A percentile compares a stretch with the other conserved stretches of the same genome.
Conservation (phyloP, 148 eudicot genomes). For the Rhododendron molle region DNA sequence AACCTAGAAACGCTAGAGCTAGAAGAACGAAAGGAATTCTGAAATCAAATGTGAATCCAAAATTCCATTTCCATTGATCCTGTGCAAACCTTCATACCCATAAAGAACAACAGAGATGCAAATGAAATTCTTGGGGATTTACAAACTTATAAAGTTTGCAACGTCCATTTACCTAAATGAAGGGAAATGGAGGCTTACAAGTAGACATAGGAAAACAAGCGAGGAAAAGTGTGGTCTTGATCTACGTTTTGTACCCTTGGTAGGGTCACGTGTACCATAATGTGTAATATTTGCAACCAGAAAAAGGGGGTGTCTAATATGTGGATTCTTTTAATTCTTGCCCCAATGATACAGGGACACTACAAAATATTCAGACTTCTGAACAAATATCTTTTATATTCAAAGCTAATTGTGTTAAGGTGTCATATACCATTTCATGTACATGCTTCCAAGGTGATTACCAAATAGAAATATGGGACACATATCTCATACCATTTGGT, state of each 20-base stretch:
- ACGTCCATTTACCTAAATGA: background rate
- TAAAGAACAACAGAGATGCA: background rate
- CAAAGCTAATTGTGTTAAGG: background rate
- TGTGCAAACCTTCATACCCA: background rate
- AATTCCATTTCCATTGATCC: background rate
- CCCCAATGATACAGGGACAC: background rate
- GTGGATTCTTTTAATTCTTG: background rate
- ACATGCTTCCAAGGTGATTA: background rate
- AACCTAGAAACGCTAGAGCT: background rate
- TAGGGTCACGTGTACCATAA: background rate
- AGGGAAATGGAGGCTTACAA: background rate
- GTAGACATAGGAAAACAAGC: background rate
- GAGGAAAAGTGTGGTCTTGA: background rate
- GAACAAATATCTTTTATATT: background rate
- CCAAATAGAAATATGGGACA: background rate
- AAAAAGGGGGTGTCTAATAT: background rate
- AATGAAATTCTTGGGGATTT: background rate
- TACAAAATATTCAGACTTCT: background rate
- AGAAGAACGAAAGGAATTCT: background rate
- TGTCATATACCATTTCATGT: background rate
- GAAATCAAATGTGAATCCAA: background rate
- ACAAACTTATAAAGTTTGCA: background rate
- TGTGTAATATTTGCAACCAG: background rate
- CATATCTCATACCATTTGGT: background rate
- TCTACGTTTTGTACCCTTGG: background rate